phyloP scores from a whole-genome alignment of 441 rosid species.

The Gossypium schwendimanii region DNA sequence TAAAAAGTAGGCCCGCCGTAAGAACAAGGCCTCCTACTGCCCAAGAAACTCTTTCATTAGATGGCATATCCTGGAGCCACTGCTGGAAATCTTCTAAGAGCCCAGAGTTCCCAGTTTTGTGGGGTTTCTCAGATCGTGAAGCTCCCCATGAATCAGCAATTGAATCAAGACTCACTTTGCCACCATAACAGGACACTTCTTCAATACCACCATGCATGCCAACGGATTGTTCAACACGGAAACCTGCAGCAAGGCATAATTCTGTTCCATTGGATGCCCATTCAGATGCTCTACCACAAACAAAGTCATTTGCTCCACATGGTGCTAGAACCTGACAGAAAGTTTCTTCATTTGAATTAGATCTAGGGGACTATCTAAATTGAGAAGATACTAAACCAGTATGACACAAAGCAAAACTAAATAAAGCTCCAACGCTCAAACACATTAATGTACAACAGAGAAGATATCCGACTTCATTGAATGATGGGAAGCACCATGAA shows the following conservation, averaged over 20 bases:
- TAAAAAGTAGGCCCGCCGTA: slow-evolving; percentile 59
- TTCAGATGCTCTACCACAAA: slow-evolving; percentile 67
- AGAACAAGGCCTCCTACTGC: slow-evolving; percentile 77
- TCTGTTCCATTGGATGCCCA: slow-evolving; percentile 74
- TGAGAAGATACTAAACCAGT: not conserved
- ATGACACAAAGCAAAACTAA: not conserved
- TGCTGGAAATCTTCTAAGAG: slow-evolving; percentile 43
- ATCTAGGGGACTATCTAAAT: not conserved
- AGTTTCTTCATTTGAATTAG: slow-evolving; percentile 6
- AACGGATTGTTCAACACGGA: slow-evolving; percentile 38
- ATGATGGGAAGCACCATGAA: not conserved
- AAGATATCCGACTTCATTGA: not conserved
- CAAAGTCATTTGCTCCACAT: slow-evolving; percentile 62
- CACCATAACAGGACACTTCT: slow-evolving; percentile 64
- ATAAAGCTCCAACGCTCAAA: not conserved
- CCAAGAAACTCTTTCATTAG: slow-evolving; percentile 52
- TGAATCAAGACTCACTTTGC: slow-evolving; percentile 59
- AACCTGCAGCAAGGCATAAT: slow-evolving; percentile 65
- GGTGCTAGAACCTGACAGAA: slow-evolving; percentile 59
- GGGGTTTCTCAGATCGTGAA: slow-evolving; percentile 27
- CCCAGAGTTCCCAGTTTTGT: slow-evolving; percentile 25
- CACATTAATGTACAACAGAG: not conserved
- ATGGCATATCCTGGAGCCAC: slow-evolving; percentile 44
- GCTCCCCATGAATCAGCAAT: slow-evolving; percentile 55
- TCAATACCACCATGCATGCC: slow-evolving; percentile 20